These are phyloP conservation scores for Cutaneotrichosporon sp. DNA, from an alignment of 1,284 basidiomycete genomes.

Conservation along the genomic window DNA sequence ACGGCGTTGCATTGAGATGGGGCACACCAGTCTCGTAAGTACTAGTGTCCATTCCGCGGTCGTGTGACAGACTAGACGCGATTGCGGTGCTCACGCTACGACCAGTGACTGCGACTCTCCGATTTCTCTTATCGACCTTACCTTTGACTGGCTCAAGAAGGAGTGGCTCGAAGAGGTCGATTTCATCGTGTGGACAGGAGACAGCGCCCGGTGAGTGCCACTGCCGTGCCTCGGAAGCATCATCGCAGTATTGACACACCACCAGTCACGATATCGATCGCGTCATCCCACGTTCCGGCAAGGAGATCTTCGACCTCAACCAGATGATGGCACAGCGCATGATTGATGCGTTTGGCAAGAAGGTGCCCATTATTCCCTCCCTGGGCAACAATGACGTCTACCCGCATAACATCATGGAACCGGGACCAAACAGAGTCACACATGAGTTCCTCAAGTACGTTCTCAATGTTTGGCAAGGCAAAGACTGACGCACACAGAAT, in stretches of 20 bases:
- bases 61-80: neutral
- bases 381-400: constrained; percentile 88
- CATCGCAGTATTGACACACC: constrained; percentile 6
- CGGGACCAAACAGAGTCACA: constrained; percentile 75
- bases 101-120: constrained; percentile 84
- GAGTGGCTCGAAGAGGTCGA: constrained; percentile 80
- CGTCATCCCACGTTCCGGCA: constrained; percentile 67
- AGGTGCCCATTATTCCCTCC: constrained; percentile 76
- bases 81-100: neutral
- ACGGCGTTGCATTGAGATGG: constrained; percentile 5
- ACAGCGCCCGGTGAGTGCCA: constrained; percentile 74
- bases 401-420: constrained; percentile 59
- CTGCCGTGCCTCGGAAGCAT: no score
- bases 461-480: constrained; percentile 5
- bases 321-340: constrained; percentile 64
- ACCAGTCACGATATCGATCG: constrained; percentile 82
- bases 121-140: constrained; percentile 67
- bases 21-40: neutral
- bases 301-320: constrained; percentile 77
- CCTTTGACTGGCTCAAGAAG: constrained; percentile 72
- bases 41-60: neutral
- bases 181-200: constrained; percentile 90
- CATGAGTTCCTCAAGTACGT: constrained; percentile 64
- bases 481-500: constrained; percentile 55
- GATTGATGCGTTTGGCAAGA: constrained; percentile 62